These are phyloP conservation scores for Paxillus involutus DNA, from an alignment of 768 basidiomycete species.

Conservation along the genomic window DNA sequence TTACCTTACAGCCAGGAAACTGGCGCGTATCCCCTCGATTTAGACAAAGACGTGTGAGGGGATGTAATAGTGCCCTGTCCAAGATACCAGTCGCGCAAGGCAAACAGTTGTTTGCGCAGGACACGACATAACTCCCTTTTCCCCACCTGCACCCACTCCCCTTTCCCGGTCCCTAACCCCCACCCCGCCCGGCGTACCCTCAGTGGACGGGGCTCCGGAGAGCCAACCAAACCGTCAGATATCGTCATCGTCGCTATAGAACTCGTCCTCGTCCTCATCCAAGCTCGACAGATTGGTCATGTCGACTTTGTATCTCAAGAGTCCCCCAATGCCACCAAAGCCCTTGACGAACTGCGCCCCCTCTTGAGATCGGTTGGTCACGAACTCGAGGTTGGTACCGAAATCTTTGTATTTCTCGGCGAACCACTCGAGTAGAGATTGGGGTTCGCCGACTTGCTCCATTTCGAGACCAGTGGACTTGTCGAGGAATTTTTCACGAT, in stretches of 20 bases:
- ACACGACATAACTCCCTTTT: conserved; percentile 3
- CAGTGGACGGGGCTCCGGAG: conserved; percentile 71
- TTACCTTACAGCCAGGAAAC: conserved; percentile 20
- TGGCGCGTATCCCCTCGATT: conserved; percentile 12
- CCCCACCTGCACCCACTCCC: conserved; percentile 4
- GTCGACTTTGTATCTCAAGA: conserved; percentile 97
- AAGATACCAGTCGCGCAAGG: conserved; percentile 2
- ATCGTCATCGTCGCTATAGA: conserved; percentile 72
- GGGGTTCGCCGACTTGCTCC: conserved; percentile 83
- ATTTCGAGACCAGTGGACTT: conserved; percentile 95
- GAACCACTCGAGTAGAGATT: conserved; percentile 95
- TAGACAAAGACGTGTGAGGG: conserved; percentile 6
- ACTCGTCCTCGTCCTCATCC: conserved; percentile 84
- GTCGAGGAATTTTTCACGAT: conserved; percentile 93
- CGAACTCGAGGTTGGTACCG: conserved; percentile 92
- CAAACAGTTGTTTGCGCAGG: conserved; percentile 1
- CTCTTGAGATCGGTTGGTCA: conserved; percentile 95
- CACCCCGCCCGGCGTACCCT: conserved; percentile 71
- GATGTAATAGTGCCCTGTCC: conserved; percentile 8
- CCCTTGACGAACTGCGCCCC: conserved; percentile 98
- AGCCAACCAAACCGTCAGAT: conserved; percentile 89
- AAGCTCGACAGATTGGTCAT: conserved; percentile 74
- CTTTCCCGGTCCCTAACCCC: conserved; percentile 20
- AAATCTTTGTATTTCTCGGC: conserved; percentile 99
- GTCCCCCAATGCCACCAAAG: conserved; percentile 96